Evolutionary conservation across 495 filamentous ascomycete genomes (phyloP).

Genomic region (Talaromyces nanjingensis): DNA sequence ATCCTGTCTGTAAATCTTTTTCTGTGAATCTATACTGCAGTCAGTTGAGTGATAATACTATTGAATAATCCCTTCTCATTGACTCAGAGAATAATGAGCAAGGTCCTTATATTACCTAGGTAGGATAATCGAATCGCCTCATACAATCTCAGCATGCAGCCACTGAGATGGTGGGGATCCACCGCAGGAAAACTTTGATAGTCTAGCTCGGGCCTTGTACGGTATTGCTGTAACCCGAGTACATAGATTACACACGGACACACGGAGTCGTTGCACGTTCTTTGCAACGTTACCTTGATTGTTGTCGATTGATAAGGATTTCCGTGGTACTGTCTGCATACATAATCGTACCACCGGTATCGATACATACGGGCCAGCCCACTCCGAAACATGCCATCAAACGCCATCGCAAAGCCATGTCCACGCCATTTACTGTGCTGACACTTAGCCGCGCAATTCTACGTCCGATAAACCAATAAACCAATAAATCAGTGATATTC

Average conservation of each 20-base stretch:
- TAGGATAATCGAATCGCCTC: background rate
- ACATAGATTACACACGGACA: background rate
- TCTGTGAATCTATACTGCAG: background rate
- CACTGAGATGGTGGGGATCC: background rate
- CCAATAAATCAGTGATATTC: no score
- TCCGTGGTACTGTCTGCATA: background rate
- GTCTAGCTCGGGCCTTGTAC: background rate
- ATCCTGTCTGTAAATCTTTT: background rate
- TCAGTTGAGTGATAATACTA: no score
- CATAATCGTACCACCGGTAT: background rate
- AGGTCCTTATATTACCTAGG: no score
- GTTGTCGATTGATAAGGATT: background rate
- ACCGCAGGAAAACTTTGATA: constrained; percentile 4
- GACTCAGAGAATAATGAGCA: background rate
- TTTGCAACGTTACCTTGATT: background rate
- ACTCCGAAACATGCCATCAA: constrained; percentile 1
- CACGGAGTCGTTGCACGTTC: background rate
- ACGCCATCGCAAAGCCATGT: background rate
- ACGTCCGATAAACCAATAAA: no score
- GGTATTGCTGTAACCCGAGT: background rate
- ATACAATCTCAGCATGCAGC: background rate
- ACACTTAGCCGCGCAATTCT: background rate
- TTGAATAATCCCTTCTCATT: background rate
- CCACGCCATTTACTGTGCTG: background rate
- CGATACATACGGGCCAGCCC: background rate